Evolutionary conservation across 352 stramenopile species (phyloP), one percentile per base, ranked within the genome.

Genomic region (Phytophthora lateralis): DNA sequence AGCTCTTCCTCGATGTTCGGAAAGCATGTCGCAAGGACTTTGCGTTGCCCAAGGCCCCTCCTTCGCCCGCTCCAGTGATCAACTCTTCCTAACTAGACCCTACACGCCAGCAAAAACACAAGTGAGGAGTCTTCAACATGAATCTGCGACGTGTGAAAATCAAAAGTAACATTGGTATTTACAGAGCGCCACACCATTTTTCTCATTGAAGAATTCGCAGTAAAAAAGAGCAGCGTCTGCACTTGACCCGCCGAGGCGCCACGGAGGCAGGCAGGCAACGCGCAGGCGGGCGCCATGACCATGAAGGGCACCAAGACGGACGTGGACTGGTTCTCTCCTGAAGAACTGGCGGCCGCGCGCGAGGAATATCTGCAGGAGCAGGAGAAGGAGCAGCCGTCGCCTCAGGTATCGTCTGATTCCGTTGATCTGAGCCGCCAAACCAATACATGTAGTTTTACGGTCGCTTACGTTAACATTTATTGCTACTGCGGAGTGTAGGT

Each of bases 311-410:
- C 50, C 49, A 69, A 75, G 42, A 66, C 59, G 49, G 71, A 79
- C 34, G 49, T 34, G 55, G 80, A 90, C 38, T 90, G 83, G 71
- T 92, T 90, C 70, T 92, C 83, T n/a, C 46, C 70, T 32, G 80
- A 89, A 54, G 83, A 90, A 39, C 67, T 93, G 37, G 81, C 87
- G 68, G 69, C 71, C 32, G 82, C 84, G 38, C 84, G 84, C 38
- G 82, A 90, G 50, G 77, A 85, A 43, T 93, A 93, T 65, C 64
- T 93, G 37, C 69, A 83, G 54, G 84, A 90, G 49, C 84, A 93
- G 56, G 78, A 93, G 69, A 82, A 87, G 60, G 78, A 91, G 50
- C 67, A 79, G 50, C 82, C 84, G 55, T 85, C 80, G 26, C 73
- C 68, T 43, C 66, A 85, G 77, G 81, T 88, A 50, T 29, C 6